These are phyloP conservation scores for Coemansia sp. DNA, from an alignment of 192 early-diverging fungal genomes.

Conservation along the genomic window DNA sequence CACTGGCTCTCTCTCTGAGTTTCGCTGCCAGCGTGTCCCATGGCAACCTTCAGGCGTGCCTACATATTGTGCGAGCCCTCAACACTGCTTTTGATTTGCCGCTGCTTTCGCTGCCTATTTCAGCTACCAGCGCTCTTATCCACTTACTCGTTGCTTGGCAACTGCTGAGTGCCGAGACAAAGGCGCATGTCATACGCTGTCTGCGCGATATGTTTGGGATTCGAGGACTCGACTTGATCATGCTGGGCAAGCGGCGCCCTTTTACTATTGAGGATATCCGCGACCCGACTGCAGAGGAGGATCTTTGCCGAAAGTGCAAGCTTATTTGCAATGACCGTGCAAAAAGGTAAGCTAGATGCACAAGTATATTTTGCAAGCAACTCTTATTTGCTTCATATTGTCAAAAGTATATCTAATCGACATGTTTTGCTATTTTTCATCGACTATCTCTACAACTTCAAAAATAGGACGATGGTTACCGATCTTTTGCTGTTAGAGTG, in stretches of 20 bases:
- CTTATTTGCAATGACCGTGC: background rate
- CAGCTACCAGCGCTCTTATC: background rate
- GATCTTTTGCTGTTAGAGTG: conserved; percentile 2
- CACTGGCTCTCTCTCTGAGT: background rate
- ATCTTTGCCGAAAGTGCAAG: background rate
- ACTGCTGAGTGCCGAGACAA: background rate
- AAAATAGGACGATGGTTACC: conserved; percentile 2
- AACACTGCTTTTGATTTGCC: background rate
- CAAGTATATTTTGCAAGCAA: background rate
- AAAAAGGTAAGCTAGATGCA: background rate
- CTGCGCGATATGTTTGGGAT: background rate
- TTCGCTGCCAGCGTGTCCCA: background rate
- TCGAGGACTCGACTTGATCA: background rate
- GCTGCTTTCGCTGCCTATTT: background rate
- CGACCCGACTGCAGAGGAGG: background rate
- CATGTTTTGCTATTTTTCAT: background rate
- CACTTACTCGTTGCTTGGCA: background rate
- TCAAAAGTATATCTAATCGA: background rate
- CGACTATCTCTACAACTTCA: background rate
- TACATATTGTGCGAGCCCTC: background rate
- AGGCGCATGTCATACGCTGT: background rate
- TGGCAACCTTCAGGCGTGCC: background rate
- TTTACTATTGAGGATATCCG: conserved; percentile 3
- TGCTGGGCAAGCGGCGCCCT: background rate
- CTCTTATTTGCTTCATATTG: background rate